Conservation (phyloP, 2,329 filamentous ascomycete genomes). For the Paecilomyces dactylethromorphus region DNA sequence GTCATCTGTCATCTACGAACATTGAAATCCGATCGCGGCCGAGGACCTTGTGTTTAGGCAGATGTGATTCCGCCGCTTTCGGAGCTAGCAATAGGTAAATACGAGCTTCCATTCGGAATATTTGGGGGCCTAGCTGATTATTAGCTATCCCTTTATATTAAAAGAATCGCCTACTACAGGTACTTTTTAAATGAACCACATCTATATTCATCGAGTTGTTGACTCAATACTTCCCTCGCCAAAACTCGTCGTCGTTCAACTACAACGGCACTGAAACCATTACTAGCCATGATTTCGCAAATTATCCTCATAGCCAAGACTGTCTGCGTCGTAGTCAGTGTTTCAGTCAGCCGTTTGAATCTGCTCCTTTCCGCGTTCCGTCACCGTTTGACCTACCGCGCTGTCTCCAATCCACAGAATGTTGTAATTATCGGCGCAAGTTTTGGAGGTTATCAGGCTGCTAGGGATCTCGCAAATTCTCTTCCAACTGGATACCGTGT, state of each 20-base stretch:
- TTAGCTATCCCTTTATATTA: not conserved
- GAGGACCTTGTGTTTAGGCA: not conserved
- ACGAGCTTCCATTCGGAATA: not conserved
- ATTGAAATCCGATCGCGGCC: not conserved
- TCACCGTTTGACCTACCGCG: not conserved
- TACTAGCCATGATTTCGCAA: not conserved
- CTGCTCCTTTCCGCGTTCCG: not conserved
- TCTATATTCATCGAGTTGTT: not conserved
- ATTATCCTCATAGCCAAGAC: not conserved
- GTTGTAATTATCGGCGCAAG: slow-evolving; percentile 54
- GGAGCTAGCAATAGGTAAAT: not conserved
- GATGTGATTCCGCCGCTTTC: not conserved
- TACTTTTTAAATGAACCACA: not conserved
- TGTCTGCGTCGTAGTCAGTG: not conserved
- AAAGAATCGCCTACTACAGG: not conserved
- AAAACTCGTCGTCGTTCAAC: not conserved
- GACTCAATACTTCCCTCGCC: not conserved
- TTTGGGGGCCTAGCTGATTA: not conserved
- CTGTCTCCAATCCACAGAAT: slow-evolving; percentile 21
- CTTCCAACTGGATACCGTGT: slow-evolving; percentile 48
- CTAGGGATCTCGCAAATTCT: slow-evolving; percentile 42
- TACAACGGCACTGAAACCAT: not conserved
- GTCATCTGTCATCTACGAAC: not conserved
- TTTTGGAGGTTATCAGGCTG: slow-evolving; percentile 50
- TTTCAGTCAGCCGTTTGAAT: not conserved